Evolutionary conservation across 805 yeast genomes (phyloP).

Genomic region (Monosporozyma siamensis): DNA sequence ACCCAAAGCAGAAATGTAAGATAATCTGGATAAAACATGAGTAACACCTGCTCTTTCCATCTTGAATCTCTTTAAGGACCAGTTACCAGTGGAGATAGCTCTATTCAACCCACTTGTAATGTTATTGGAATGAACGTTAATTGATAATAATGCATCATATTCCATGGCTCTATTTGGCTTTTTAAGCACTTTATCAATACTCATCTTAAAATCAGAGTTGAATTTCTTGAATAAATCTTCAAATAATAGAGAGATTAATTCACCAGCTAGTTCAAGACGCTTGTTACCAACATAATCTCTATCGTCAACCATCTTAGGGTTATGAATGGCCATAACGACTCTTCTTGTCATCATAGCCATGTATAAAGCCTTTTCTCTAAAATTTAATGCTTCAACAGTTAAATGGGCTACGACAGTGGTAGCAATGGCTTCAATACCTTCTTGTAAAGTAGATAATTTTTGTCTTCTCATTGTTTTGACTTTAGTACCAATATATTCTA

Average conservation of each 20-base stretch:
- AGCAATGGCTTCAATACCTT: conserved; percentile 93
- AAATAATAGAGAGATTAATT: conserved; percentile 84
- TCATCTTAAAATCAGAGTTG: conserved; percentile 88
- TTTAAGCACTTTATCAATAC: conserved; percentile 85
- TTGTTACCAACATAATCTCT: conserved; percentile 98
- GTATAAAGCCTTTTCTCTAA: conserved; percentile 88
- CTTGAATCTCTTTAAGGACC: conserved; percentile 97
- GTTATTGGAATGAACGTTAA: conserved; percentile 84
- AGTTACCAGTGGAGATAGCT: conserved; percentile 97
- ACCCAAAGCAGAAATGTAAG: conserved; percentile 91
- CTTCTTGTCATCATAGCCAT: conserved; percentile 95
- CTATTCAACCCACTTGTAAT: conserved; percentile 91
- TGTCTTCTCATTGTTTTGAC: conserved; percentile 93
- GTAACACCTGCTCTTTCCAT: conserved; percentile 99
- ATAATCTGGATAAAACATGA: conserved; percentile 83
- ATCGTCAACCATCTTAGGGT: conserved; percentile 94
- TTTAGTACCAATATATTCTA: conserved; percentile 80
- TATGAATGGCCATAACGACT: conserved; percentile 89
- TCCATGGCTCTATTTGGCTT: conserved; percentile 92
- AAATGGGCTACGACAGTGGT: conserved; percentile 94
- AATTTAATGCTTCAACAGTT: conserved; percentile 73
- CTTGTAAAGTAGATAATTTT: conserved; percentile 71
- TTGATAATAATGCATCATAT: conserved; percentile 84
- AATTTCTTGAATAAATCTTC: conserved; percentile 97
- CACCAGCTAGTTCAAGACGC: conserved; percentile 95